Conservation (phyloP, 2,329 filamentous ascomycete genomes). For the Lecanoromycetidae sp. region DNA sequence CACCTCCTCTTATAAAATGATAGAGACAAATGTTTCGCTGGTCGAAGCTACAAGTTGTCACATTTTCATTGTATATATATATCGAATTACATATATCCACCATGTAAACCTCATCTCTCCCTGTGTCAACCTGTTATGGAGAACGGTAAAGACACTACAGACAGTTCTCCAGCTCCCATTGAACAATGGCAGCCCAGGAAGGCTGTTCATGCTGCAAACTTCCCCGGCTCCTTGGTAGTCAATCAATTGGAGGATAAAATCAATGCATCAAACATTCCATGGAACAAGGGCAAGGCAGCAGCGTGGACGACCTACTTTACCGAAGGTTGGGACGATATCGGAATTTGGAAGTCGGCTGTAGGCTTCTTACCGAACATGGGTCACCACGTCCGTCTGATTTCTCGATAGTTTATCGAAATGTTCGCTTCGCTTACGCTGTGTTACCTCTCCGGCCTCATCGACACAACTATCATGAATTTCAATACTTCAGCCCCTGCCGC, state of each 20-base stretch:
- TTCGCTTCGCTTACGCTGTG: slow-evolving; percentile 4
- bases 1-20: too few relatives aligned
- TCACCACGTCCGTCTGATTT: background rate
- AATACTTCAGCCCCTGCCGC: background rate
- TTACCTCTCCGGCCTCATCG: slow-evolving; percentile 9
- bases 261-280: background rate
- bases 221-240: slow-evolving; percentile 47
- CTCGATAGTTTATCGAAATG: slow-evolving; percentile 6
- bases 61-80: too few relatives aligned
- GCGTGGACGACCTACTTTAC: slow-evolving; percentile 1
- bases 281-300: slow-evolving; percentile 1
- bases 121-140: too few relatives aligned
- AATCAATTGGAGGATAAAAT: slow-evolving; percentile 58
- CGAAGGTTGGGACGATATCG: slow-evolving; percentile 4
- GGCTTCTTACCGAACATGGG: background rate
- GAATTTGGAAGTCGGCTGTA: slow-evolving; percentile 10
- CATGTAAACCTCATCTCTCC: too few relatives aligned
- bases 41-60: too few relatives aligned
- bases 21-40: too few relatives aligned
- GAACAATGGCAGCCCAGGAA: background rate
- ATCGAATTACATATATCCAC: too few relatives aligned
- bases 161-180: background rate
- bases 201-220: background rate
- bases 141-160: background rate
- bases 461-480: slow-evolving; percentile 9